These are phyloP conservation scores for Setaria viridis DNA, from an alignment of 202 grass and related monocot genomes.

Conservation along the genomic window DNA sequence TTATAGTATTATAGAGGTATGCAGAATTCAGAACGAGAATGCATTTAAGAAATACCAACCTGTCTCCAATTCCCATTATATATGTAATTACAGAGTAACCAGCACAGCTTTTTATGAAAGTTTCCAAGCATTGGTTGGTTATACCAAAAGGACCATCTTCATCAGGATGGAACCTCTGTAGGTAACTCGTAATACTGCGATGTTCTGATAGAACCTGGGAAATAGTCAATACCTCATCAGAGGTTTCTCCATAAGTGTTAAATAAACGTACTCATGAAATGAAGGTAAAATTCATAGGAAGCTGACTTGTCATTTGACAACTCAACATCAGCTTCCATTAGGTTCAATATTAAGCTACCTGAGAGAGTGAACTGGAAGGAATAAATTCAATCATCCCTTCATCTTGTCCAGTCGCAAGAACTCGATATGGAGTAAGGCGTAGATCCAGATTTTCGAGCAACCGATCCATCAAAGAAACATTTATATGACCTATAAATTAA, in stretches of 20 bases:
- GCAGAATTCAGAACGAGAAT: neutral
- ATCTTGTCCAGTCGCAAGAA: constrained; percentile 96
- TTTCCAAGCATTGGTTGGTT: constrained; percentile 89
- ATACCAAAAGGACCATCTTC: constrained; percentile 97
- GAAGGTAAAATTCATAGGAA: constrained; percentile 27
- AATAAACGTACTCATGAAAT: constrained; percentile 37
- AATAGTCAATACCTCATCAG: neutral
- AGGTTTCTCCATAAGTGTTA: neutral
- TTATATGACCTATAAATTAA: constrained; percentile 70
- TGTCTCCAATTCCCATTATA: constrained; percentile 94
- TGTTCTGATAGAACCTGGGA: constrained; percentile 96
- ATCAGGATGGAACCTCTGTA: constrained; percentile 91
- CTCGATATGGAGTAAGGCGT: constrained; percentile 93
- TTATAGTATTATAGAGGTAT: no score
- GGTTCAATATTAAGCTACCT: constrained; percentile 67
- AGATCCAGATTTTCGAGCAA: constrained; percentile 98
- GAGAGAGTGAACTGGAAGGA: constrained; percentile 87
- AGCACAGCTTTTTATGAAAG: constrained; percentile 97
- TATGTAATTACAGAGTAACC: constrained; percentile 99
- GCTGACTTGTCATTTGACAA: constrained; percentile 17
- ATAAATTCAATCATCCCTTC: constrained; percentile 99
- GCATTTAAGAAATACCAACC: constrained; percentile 60
- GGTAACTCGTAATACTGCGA: constrained; percentile 87
- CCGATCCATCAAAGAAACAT: constrained; percentile 97
- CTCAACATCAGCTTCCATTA: neutral